Evolutionary conservation across 192 early-diverging fungal genomes (phyloP).

Genomic region (Coemansia sp.): DNA sequence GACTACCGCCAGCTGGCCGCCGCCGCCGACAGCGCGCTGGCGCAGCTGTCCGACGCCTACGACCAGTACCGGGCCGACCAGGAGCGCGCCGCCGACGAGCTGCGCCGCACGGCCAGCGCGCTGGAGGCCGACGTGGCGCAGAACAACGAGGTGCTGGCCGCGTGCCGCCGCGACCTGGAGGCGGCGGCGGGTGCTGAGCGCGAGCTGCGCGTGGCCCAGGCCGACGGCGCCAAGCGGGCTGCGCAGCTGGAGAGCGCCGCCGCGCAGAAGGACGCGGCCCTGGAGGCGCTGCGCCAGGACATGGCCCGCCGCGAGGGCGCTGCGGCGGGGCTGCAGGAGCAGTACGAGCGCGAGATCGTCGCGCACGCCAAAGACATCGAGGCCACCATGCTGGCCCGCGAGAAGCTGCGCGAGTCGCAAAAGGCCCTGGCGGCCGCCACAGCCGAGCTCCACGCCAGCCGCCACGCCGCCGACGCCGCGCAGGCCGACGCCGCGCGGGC

Average conservation of each 20-base stretch:
- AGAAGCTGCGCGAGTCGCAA: slow-evolving; percentile 39
- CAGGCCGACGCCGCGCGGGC: slow-evolving; percentile 33
- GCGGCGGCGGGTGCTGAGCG: slow-evolving; percentile 48
- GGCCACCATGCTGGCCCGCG: slow-evolving; percentile 43
- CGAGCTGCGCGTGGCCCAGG: slow-evolving; percentile 48
- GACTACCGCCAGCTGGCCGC: slow-evolving; percentile 48
- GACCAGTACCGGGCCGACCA: slow-evolving; percentile 65
- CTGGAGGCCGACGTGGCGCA: slow-evolving; percentile 28
- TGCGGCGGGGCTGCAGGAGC: slow-evolving; percentile 59
- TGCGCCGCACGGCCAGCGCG: slow-evolving; percentile 19
- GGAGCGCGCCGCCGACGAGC: slow-evolving; percentile 35
- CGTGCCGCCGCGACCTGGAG: slow-evolving; percentile 18
- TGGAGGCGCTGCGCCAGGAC: slow-evolving; percentile 52
- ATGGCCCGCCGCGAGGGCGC: slow-evolving; percentile 53
- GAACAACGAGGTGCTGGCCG: slow-evolving; percentile 28
- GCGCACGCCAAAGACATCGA: slow-evolving; percentile 62
- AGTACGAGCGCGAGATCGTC: slow-evolving; percentile 68
- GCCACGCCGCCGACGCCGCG: slow-evolving; percentile 6
- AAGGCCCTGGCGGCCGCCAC: slow-evolving; percentile 13
- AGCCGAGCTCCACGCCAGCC: slow-evolving; percentile 21
- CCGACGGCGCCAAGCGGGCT: slow-evolving; percentile 27
- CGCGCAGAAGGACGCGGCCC: slow-evolving; percentile 17
- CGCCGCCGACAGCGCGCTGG: slow-evolving; percentile 62
- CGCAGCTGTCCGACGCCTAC: slow-evolving; percentile 63
- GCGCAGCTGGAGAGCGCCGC: slow-evolving; percentile 18